These are phyloP conservation scores for Melaleuca alternifolia DNA, from an alignment of 345 rosid species.

Conservation along the genomic window DNA sequence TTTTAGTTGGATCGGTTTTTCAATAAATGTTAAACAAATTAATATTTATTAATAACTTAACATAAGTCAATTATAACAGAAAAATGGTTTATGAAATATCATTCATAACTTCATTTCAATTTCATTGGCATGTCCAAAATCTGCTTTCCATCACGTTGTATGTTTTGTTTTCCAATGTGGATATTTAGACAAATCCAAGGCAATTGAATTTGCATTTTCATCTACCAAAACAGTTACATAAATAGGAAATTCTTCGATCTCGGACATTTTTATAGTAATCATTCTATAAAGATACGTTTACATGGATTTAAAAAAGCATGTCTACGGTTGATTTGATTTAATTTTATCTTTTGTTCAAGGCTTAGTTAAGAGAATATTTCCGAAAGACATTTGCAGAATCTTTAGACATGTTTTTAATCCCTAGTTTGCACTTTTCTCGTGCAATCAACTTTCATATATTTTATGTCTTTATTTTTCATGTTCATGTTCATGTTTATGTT, in stretches of 20 bases:
- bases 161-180: not conserved
- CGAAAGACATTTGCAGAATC: not conserved
- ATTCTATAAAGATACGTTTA: not conserved
- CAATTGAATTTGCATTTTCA: not conserved
- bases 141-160: not conserved
- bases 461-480: not conserved
- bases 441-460: not conserved
- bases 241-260: not conserved
- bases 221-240: not conserved
- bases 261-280: not conserved
- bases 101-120: not conserved
- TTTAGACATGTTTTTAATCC: not conserved
- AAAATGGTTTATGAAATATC: not conserved
- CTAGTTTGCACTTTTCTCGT: not conserved
- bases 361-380: not conserved
- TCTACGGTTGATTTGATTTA: not conserved
- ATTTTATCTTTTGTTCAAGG: not conserved
- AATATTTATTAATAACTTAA: not conserved
- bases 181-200: not conserved
- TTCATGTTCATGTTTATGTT: not conserved
- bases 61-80: not conserved
- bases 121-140: not conserved
- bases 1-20: not conserved
- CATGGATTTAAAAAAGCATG: not conserved
- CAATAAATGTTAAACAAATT: not conserved